Base-by-base conservation (phyloP, 2,329 filamentous ascomycete genomes). In the Alternaria sp. region DNA sequence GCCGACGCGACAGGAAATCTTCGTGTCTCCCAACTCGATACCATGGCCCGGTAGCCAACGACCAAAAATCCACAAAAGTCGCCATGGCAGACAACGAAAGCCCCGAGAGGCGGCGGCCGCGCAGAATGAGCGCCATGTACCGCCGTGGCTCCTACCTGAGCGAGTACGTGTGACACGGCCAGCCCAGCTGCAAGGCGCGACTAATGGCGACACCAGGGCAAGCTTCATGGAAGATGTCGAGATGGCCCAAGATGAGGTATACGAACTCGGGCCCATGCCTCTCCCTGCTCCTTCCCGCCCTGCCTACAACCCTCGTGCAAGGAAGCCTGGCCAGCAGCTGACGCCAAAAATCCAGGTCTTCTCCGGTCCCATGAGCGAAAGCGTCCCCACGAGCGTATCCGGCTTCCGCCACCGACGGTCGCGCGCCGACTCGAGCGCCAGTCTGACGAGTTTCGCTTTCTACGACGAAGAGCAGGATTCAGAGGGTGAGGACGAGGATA, bases 221-320 rank as follows among this genome's bases (percentile, higher is more conserved):
- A 97, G 92, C 80, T 90, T 97, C 69, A 90, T 97, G 70, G 93
- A 93, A 68, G 93, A 97, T 79, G 94, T 98, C n/a, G 94, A 97
- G 78, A 98, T 99, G 95, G 94, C 95, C 20, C 93, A 96, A 53
- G 92, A 97, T 77, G 94, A 98, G 87, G 92, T 95, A 75, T 72
- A 69, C 65, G 73, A 78, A 69, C 73, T 78, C 66, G 67, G 53
- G 27, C 68, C 70, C 67, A 64, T 74, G 56, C 51, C 32, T 36
- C 32, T 12, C 1, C 32, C 32, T 36, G 5, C 34, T 55, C 67
- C 57, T 30, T 57, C 65, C 50, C 67, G 53, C 44, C 64, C 50
- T 41, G 18, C 58, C 51, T 51, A 49, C 53, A 41, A 49, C 20
- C 53, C 57, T 48, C 53, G 54, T 49, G 55, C 55, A 40, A 60